Conservation (phyloP, 73 alveolate species). For the Tetrahymena malaccensis region DNA sequence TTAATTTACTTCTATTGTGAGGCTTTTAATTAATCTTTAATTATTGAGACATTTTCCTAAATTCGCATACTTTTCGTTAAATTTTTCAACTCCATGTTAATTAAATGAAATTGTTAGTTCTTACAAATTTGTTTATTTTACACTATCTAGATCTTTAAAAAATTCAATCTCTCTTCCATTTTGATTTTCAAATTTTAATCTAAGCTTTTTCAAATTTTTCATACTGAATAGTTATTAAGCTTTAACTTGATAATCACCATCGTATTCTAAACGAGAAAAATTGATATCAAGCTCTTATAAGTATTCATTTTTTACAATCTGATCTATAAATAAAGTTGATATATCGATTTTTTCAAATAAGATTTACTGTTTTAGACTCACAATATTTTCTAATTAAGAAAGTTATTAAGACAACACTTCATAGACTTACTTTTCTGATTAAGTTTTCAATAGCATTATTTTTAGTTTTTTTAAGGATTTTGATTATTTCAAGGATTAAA, state of each 20-base stretch:
- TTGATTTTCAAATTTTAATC: no score
- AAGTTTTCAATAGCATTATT: neutral
- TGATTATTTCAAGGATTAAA: no score
- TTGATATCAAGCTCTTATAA: neutral
- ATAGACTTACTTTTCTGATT: neutral
- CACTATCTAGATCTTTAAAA: no score
- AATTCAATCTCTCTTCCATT: neutral
- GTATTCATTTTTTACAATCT: no score
- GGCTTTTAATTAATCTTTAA: no score
- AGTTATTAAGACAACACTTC: neutral
- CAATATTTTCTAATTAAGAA: neutral
- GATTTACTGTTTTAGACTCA: neutral
- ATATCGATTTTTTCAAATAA: neutral
- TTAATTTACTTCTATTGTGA: no score
- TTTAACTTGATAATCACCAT: no score
- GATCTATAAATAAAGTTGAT: neutral
- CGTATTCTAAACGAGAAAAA: neutral
- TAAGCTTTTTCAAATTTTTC: neutral
- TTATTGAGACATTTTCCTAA: no score
- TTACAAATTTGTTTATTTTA: neutral
- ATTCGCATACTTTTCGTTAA: no score
- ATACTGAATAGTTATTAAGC: neutral
- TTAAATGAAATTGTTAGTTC: neutral
- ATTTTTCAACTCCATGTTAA: no score
- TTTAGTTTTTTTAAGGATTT: neutral